Evolutionary conservation across 73 alveolate species (phyloP), one percentile per base, ranked within the genome.

Genomic region (Chromera velia): DNA sequence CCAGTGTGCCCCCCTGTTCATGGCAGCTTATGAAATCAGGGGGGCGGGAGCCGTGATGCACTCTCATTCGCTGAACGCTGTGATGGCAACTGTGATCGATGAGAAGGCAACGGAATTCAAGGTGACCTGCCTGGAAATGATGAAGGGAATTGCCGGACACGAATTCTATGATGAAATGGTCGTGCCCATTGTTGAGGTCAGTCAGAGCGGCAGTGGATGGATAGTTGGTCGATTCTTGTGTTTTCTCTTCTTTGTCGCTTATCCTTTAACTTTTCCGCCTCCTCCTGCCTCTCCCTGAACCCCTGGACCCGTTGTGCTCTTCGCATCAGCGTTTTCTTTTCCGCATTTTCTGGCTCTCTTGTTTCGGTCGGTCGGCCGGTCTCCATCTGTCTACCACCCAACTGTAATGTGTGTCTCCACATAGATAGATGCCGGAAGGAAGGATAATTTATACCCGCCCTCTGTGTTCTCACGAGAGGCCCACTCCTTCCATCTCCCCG

Each of bases 1-100:
- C 31, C 72, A 73, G 63, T 73, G 81, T 40, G 63, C 81, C 63
- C 81, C 81, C 34, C 81, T 73, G 32, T 73, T 73, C 49, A 73
- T 46, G 49, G 81, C 81, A 0, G 81, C 81, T 32, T 73, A 73
- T 27, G 34, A 30, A 28, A 27, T 73, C 63, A 64, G 81, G 49
- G 72, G 81, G 49, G 81, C 81, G 13, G 55, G 55, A 40, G 81
- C 81, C 24, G 81, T 73, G 31, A 24, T 73, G 32, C 81, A 73
- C 26, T 32, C 67, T 33, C 81, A 73, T 33, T 40, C 67, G 4
- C 33, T 73, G 1, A 64, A 64, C 63, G 81, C 81, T 0, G 34
- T 73, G 81, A 10, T 73, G 63, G 81, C 63, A 30, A 73, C 81
- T 19, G 63, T 46, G 55, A 28, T 73, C 26, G 49, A 46, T 27